phyloP scores from a whole-genome alignment of 73 alveolate species.

The Uronychia binucleata region DNA sequence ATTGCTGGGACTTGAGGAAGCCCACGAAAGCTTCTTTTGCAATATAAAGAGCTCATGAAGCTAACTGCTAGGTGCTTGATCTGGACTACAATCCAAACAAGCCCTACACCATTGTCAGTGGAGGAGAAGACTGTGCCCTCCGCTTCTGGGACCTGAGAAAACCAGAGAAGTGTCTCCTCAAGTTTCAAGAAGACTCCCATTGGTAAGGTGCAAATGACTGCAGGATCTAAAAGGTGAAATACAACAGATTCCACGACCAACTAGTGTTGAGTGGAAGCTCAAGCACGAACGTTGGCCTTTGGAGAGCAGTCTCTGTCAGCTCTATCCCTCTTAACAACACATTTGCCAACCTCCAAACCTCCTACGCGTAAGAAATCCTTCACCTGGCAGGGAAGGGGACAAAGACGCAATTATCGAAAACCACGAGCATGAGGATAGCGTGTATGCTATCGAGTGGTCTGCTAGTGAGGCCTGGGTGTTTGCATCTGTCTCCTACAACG shows the following conservation, averaged over 20 bases:
- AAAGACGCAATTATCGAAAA: constrained; percentile 49
- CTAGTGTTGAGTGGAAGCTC: constrained; percentile 64
- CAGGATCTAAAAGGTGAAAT: constrained; percentile 53
- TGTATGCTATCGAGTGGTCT: constrained; percentile 84
- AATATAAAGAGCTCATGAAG: constrained; percentile 57
- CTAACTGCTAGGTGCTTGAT: constrained; percentile 50
- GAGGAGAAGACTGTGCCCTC: constrained; percentile 64
- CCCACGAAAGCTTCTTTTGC: constrained; percentile 10
- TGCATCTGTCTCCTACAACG: constrained; percentile 88
- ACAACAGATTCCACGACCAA: constrained; percentile 74
- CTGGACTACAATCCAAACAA: constrained; percentile 82
- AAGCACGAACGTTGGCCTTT: constrained; percentile 62
- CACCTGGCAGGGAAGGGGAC: neutral
- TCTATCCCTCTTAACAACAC: constrained; percentile 44
- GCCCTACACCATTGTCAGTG: constrained; percentile 71
- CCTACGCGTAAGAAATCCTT: constrained; percentile 2
- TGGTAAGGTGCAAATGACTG: constrained; percentile 37
- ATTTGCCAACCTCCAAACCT: constrained; percentile 19
- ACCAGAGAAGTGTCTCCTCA: constrained; percentile 31
- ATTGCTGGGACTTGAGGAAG: constrained; percentile 35
- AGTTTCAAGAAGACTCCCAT: constrained; percentile 77
- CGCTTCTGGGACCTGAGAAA: constrained; percentile 74
- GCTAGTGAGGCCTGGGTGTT: constrained; percentile 93
- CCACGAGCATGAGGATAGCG: constrained; percentile 82
- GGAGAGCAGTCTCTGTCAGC: constrained; percentile 65